A percentile compares a stretch with the other conserved stretches of the same genome.
Evolutionary conservation across 345 rosid species (phyloP).

Genomic region (Eucalyptus virginea): DNA sequence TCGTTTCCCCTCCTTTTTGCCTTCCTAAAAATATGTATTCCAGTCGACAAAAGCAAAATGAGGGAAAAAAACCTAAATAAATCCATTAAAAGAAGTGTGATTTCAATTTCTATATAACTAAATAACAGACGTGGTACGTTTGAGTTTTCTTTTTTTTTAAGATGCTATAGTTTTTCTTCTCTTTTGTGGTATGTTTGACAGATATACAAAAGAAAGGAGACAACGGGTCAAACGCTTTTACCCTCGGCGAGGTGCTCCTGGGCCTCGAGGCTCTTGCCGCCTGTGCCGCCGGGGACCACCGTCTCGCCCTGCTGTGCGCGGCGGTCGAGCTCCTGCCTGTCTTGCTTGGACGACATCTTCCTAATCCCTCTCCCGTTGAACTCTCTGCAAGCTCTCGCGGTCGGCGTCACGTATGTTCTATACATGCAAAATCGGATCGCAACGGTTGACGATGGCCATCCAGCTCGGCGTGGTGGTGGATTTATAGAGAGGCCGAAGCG

Average conservation of each 20-base stretch:
- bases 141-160: no score
- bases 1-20: constrained; percentile 43
- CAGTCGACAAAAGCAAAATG: neutral
- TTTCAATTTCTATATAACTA: no score
- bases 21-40: constrained; percentile 5
- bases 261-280: constrained; percentile 88
- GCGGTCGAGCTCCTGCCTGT: constrained; percentile 50
- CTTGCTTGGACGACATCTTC: constrained; percentile 34
- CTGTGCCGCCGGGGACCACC: constrained; percentile 74
- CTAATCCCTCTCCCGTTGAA: neutral
- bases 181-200: neutral
- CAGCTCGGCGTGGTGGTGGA: neutral
- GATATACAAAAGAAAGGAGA: neutral
- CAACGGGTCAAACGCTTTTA: neutral
- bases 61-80: neutral
- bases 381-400: neutral
- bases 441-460: neutral
- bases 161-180: neutral
- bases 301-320: constrained; percentile 69
- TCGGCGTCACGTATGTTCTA: neutral
- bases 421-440: neutral
- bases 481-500: neutral
- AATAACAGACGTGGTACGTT: no score
- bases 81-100: neutral
- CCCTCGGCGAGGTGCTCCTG: constrained; percentile 88